A percentile compares a stretch with the other conserved stretches of the same genome.
phyloP scores from a whole-genome alignment of 495 filamentous ascomycete species.

The Xylaria cubensis region DNA sequence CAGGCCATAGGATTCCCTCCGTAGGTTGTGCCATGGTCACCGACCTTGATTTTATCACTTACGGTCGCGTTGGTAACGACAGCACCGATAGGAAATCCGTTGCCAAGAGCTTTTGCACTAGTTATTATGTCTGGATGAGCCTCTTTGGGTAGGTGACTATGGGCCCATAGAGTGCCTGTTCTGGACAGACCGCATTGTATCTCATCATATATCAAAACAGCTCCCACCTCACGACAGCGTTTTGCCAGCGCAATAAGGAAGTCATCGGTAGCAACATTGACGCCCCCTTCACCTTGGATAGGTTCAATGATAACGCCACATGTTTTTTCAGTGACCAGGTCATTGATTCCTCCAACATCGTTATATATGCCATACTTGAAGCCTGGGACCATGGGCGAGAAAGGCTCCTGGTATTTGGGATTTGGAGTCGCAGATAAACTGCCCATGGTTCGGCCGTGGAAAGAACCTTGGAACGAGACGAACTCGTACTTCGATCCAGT shows the following conservation, averaged over 20 bases:
- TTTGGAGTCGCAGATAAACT: slow-evolving; percentile 93
- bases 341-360: slow-evolving; percentile 70
- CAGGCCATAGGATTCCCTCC: slow-evolving; percentile 92
- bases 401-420: slow-evolving; percentile 95
- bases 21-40: slow-evolving; percentile 97
- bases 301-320: slow-evolving; percentile 97
- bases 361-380: slow-evolving; percentile 89
- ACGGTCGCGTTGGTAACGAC: slow-evolving; percentile 82
- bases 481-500: slow-evolving; percentile 80
- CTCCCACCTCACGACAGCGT: slow-evolving; percentile 85
- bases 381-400: slow-evolving; percentile 92
- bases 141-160: slow-evolving; percentile 70
- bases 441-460: slow-evolving; percentile 98
- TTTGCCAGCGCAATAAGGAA: slow-evolving; percentile 80
- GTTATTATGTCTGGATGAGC: slow-evolving; percentile 95
- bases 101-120: slow-evolving; percentile 93
- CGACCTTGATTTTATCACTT: slow-evolving; percentile 81
- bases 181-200: slow-evolving; percentile 93
- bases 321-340: slow-evolving; percentile 80
- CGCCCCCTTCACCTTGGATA: slow-evolving; percentile 96
- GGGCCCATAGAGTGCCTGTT: slow-evolving; percentile 91
- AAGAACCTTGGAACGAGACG: slow-evolving; percentile 86
- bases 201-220: slow-evolving; percentile 92
- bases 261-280: slow-evolving; percentile 79
- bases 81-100: slow-evolving; percentile 93